Conservation (phyloP, 176 grass and related monocot genomes). For the Rhynchospora tenuis region DNA sequence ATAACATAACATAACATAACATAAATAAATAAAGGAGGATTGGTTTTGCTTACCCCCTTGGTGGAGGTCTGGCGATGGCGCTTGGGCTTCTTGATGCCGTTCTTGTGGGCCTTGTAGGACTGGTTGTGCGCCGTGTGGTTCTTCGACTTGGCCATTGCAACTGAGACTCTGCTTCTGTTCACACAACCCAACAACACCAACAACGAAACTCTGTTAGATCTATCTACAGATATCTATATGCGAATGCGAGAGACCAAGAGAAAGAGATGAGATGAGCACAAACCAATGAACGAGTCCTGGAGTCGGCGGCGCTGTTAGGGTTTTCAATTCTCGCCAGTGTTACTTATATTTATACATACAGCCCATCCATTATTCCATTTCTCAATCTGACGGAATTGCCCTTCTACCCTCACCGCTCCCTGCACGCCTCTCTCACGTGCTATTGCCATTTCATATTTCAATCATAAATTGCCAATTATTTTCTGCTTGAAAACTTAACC, state of each 20-base stretch:
- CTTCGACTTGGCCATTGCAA: conserved; percentile 87
- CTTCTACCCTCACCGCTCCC: too few species aligned
- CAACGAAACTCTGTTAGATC: not conserved
- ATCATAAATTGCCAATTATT: too few species aligned
- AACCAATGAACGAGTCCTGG: not conserved
- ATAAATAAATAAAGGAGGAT: too few species aligned
- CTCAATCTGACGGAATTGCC: too few species aligned
- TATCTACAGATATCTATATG: not conserved
- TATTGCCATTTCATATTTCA: too few species aligned
- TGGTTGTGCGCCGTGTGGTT: conserved; percentile 93
- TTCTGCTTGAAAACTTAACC: too few species aligned
- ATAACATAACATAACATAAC: too few species aligned
- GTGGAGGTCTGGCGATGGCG: conserved; percentile 70
- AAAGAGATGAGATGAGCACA: not conserved
- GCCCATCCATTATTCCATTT: too few species aligned
- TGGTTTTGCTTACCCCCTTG: too few species aligned
- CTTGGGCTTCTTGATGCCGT: conserved; percentile 87
- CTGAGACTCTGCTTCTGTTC: conserved; percentile 2
- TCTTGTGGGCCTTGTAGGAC: conserved; percentile 78
- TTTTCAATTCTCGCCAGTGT: too few species aligned
- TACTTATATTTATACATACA: too few species aligned
- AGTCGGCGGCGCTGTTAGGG: conserved; percentile 45
- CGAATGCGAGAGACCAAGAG: not conserved
- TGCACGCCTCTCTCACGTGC: too few species aligned
- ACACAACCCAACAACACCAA: not conserved